Evolutionary conservation across 2,329 filamentous ascomycete species (phyloP).

Genomic region (Venturia aucupariae): DNA sequence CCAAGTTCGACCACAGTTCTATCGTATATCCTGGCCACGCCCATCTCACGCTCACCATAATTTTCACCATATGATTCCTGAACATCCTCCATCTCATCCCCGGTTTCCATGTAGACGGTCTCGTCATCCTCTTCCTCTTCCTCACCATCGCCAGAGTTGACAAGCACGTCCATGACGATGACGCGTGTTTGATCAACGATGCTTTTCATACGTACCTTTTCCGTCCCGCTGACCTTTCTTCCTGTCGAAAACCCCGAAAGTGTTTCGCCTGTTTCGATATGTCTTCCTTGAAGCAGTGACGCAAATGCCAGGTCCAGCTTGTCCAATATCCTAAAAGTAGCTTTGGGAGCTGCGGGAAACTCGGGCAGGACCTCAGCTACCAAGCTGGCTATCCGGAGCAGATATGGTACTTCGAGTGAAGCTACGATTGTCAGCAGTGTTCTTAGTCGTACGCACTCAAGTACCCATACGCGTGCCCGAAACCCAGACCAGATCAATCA

Average conservation of each 20-base stretch:
- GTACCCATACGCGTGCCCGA: conserved; percentile 74
- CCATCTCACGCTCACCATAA: conserved; percentile 47
- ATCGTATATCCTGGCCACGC: conserved; percentile 69
- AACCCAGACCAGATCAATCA: conserved; percentile 78
- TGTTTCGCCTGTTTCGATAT: conserved; percentile 54
- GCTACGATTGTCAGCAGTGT: conserved; percentile 38
- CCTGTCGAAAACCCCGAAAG: conserved; percentile 63
- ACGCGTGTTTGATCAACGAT: conserved; percentile 69
- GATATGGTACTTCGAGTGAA: conserved; percentile 70
- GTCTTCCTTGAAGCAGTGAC: conserved; percentile 58
- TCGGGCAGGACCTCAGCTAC: conserved; percentile 62
- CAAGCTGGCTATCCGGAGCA: conserved; percentile 68
- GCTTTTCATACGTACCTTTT: conserved; percentile 81
- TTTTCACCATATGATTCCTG: conserved; percentile 21
- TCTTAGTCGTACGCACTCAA: too few species aligned
- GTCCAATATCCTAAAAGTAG: conserved; percentile 60
- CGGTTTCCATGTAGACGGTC: conserved; percentile 25
- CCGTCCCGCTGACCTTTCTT: conserved; percentile 61
- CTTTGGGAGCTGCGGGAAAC: conserved; percentile 59
- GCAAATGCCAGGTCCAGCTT: conserved; percentile 82
- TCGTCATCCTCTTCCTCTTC: conserved; percentile 23
- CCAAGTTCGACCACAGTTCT: conserved; percentile 67
- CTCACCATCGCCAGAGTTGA: conserved; percentile 40
- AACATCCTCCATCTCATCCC: conserved; percentile 26
- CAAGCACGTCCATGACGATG: conserved; percentile 59